A percentile compares a stretch with the other conserved stretches of the same genome.
phyloP scores from a whole-genome alignment of 805 yeast genomes.

The Cyberlindnera lachancei region DNA sequence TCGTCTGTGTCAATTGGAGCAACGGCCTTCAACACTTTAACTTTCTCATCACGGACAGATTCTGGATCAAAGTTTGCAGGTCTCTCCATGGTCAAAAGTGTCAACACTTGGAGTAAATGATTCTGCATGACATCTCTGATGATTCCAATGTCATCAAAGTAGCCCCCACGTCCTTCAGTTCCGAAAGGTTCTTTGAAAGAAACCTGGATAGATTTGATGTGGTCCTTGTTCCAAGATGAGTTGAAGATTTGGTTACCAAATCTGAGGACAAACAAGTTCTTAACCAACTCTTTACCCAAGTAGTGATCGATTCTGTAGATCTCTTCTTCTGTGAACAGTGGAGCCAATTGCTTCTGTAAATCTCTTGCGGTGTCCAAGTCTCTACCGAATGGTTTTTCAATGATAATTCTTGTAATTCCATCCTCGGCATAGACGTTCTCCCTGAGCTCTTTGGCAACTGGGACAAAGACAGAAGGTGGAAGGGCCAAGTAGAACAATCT shows the following conservation, averaged over 20 bases:
- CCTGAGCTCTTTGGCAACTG: slow-evolving; percentile 70
- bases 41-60: slow-evolving; percentile 93
- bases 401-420: slow-evolving; percentile 75
- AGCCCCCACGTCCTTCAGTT: slow-evolving; percentile 98
- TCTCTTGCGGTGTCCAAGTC: slow-evolving; percentile 75
- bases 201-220: slow-evolving; percentile 74
- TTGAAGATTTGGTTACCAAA: slow-evolving; percentile 84
- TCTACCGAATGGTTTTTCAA: slow-evolving; percentile 96
- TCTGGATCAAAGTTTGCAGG: slow-evolving; percentile 90
- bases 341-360: slow-evolving; percentile 70
- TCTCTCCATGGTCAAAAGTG: slow-evolving; percentile 90
- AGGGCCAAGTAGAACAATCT: slow-evolving; percentile 88
- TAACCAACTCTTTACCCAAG: slow-evolving; percentile 96
- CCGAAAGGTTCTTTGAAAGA: slow-evolving; percentile 98
- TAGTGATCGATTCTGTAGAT: slow-evolving; percentile 95
- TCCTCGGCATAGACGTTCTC: slow-evolving; percentile 55
- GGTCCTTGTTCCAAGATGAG: slow-evolving; percentile 84
- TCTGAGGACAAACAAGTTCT: slow-evolving; percentile 80
- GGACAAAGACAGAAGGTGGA: slow-evolving; percentile 87
- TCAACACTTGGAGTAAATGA: slow-evolving; percentile 88
- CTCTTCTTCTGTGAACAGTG: slow-evolving; percentile 86
- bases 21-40: slow-evolving; percentile 79
- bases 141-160: slow-evolving; percentile 91
- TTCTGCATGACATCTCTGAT: slow-evolving; percentile 98
- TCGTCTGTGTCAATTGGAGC: slow-evolving; percentile 58